Percentiles rank a stretch among this genome's conserved stretches.
Evolutionary conservation across 192 early-diverging fungal genomes (phyloP).

Genomic region (Coemansia sp.): DNA sequence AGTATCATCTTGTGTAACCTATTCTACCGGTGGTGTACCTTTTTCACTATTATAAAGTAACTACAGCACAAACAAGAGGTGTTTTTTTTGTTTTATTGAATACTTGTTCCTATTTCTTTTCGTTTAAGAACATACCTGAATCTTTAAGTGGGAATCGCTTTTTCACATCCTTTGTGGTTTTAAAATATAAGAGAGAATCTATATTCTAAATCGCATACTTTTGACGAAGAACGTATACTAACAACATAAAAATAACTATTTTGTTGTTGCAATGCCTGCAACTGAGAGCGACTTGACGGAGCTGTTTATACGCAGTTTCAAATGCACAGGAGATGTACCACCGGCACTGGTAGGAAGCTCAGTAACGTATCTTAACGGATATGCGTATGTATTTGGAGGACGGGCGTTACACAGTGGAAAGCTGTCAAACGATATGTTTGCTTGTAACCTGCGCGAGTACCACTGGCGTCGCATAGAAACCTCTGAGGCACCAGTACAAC

Average conservation of each 20-base stretch:
- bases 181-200: background rate
- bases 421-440: constrained; percentile 69
- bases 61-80: background rate
- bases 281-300: constrained; percentile 49
- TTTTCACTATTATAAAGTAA: background rate
- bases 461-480: constrained; percentile 62
- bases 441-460: constrained; percentile 63
- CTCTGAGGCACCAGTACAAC: background rate
- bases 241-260: background rate
- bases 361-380: constrained; percentile 59
- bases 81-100: background rate
- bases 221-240: background rate
- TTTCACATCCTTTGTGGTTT: background rate
- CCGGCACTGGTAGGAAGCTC: constrained; percentile 72
- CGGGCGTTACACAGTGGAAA: constrained; percentile 64
- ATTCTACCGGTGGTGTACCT: background rate
- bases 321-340: constrained; percentile 67
- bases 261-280: constrained; percentile 27
- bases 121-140: background rate
- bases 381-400: constrained; percentile 71
- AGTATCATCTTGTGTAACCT: background rate
- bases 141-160: background rate
- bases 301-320: constrained; percentile 53
- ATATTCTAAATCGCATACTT: background rate
- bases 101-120: background rate